Conservation (phyloP, 495 filamentous ascomycete genomes). For the Penicillium parvum region DNA sequence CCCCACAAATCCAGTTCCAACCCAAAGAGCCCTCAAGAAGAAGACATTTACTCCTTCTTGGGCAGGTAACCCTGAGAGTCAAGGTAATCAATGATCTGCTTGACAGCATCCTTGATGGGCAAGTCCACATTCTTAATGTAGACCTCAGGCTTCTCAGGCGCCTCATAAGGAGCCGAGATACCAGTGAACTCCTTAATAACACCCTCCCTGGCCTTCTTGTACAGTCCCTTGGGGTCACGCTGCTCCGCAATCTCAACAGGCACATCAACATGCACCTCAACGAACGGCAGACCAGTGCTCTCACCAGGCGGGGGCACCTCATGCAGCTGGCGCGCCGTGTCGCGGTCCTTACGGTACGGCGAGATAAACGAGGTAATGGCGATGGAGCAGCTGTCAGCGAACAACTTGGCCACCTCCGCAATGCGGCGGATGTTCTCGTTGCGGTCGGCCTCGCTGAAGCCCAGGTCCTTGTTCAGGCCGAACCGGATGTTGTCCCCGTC, state of each 20-base stretch:
- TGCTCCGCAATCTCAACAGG: slow-evolving; percentile 86
- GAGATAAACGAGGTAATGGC: slow-evolving; percentile 96
- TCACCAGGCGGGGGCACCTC: slow-evolving; percentile 45
- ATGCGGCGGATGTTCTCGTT: slow-evolving; percentile 97
- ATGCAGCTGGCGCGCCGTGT: slow-evolving; percentile 76
- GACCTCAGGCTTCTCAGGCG: slow-evolving; percentile 79
- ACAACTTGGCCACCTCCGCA: slow-evolving; percentile 93
- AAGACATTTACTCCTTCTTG: slow-evolving; percentile 34
- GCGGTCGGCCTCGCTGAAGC: slow-evolving; percentile 87
- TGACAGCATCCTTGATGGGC: slow-evolving; percentile 80
- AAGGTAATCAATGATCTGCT: slow-evolving; percentile 75
- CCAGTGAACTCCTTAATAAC: slow-evolving; percentile 97
- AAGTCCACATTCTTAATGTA: slow-evolving; percentile 71
- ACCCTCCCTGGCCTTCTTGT: slow-evolving; percentile 90
- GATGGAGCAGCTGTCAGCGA: slow-evolving; percentile 82
- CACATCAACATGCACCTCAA: slow-evolving; percentile 90
- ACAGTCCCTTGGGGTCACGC: slow-evolving; percentile 93
- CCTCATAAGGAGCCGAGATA: slow-evolving; percentile 88
- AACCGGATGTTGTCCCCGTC: slow-evolving; percentile 99
- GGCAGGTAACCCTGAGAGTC: slow-evolving; percentile 60
- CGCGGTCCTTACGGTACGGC: slow-evolving; percentile 81
- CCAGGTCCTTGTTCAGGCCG: slow-evolving; percentile 94
- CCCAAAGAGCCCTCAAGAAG: neutral
- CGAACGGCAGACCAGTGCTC: slow-evolving; percentile 67
- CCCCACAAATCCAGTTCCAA: no score